These are phyloP conservation scores for Didymella glomerata DNA, from an alignment of 2,329 filamentous ascomycete genomes.

Conservation along the genomic window DNA sequence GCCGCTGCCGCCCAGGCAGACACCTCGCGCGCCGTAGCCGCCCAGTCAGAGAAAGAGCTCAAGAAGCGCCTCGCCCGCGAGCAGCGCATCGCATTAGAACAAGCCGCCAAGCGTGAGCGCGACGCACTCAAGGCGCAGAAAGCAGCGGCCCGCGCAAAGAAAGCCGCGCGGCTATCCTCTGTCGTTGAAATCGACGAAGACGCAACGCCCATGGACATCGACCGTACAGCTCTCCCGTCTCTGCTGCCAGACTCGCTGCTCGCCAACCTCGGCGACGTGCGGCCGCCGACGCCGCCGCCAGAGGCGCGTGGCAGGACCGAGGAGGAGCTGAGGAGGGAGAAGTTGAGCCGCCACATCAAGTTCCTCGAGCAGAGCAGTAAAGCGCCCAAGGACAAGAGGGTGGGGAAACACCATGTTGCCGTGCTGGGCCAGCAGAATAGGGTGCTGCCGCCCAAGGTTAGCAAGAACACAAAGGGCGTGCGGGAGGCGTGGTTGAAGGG, in stretches of 20 bases:
- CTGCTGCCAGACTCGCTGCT: conserved; percentile 62
- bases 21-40: conserved; percentile 40
- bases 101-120: conserved; percentile 43
- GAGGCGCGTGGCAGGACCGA: conserved; percentile 29
- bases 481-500: conserved; percentile 56
- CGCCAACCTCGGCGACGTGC: conserved; percentile 55
- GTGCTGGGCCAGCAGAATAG: conserved; percentile 56
- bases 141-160: conserved; percentile 43
- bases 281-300: conserved; percentile 57
- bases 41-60: conserved; percentile 41
- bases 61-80: conserved; percentile 43
- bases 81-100: conserved; percentile 43
- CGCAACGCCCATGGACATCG: not conserved
- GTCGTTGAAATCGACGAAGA: conserved; percentile 5
- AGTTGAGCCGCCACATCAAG: conserved; percentile 57
- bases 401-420: conserved; percentile 59
- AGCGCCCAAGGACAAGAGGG: conserved; percentile 59
- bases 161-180: conserved; percentile 28
- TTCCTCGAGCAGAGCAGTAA: conserved; percentile 60
- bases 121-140: conserved; percentile 44
- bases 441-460: conserved; percentile 57
- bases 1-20: conserved; percentile 41
- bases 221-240: conserved; percentile 51
- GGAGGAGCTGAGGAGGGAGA: conserved; percentile 53
- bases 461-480: conserved; percentile 42